Evolutionary conservation across 805 yeast genomes (phyloP).

Genomic region (Groenewaldozyma tartarivorans): DNA sequence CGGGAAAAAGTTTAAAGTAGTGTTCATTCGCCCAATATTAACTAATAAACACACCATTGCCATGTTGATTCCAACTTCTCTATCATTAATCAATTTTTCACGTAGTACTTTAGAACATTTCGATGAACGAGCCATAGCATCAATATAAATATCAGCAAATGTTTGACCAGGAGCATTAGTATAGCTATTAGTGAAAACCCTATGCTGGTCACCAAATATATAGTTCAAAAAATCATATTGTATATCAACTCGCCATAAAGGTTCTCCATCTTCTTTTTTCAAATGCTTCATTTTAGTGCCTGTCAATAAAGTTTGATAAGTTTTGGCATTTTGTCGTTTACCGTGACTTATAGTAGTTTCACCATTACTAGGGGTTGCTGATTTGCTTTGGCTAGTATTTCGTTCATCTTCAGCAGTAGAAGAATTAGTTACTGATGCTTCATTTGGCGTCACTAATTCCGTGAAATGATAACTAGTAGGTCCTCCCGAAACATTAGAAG

Average conservation of each 20-base stretch:
- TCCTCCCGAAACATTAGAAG: no score
- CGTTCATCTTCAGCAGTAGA: background rate
- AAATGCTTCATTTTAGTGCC: conserved; percentile 34
- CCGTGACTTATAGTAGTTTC: no score
- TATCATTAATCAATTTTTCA: conserved; percentile 62
- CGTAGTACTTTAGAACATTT: conserved; percentile 77
- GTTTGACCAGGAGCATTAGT: conserved; percentile 42
- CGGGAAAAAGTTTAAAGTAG: conserved; percentile 85
- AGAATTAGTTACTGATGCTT: no score
- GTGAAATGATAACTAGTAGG: no score
- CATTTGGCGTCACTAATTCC: no score
- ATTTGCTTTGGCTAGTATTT: no score
- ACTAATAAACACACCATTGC: conserved; percentile 79
- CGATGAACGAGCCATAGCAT: conserved; percentile 71
- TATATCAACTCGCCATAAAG: conserved; percentile 79
- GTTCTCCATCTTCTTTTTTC: conserved; percentile 87
- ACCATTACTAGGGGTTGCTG: no score
- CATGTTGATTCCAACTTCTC: conserved; percentile 54
- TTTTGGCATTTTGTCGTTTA: conserved; percentile 3
- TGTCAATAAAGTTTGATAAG: conserved; percentile 18
- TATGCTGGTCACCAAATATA: conserved; percentile 52
- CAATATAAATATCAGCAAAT: conserved; percentile 74
- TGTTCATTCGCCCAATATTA: conserved; percentile 87
- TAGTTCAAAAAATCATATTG: conserved; percentile 68
- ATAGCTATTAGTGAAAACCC: conserved; percentile 48